Evolutionary conservation across 2,329 filamentous ascomycete genomes (phyloP), one percentile per base, ranked within the genome.

Genomic region (Monosporascus cannonballus): DNA sequence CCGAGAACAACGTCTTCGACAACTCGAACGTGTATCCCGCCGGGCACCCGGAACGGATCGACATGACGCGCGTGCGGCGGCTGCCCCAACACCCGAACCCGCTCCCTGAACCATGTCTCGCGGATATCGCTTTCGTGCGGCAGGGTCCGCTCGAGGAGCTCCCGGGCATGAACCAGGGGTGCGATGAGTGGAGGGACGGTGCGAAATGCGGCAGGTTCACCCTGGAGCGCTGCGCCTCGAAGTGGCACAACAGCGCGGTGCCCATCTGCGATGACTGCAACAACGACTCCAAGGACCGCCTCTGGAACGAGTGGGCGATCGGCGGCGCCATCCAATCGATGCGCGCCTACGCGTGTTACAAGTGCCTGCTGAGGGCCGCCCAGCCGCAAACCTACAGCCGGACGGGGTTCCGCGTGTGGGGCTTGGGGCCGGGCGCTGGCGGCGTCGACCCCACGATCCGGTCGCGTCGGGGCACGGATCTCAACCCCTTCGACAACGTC

Each of bases 291-390:
- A 56, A 56, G 15, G 22, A 27, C 3, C 45, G 57, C 6, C 53
- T 70, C 41, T 54, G 59, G 37, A 17, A 50, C 1, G 52, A 45
- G 6, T 7, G 30, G n/a, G 6, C 41, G 54, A 39, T 39, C 67
- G 38, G 54, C 52, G 1, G 30, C 18, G 9, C 2, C 2, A 0
- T 20, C 30, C 30, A 34, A 4, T 34, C 30, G 30, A 34, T 73
- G 61, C 66, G 73, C 3, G 63, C 63, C 41, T 73, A 71, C 58
- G 61, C 71, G 4, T 75, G 73, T 56, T 30, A 45, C 11, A 25
- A 27, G 0, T 75, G 73, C 56, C 49, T 64, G 11, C 20, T 39
- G 1, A 24, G 25, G 5, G 47, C 60, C 4, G 20, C 8, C 36
- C 4, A 50, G 4, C 45, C 48, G 1, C 1, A 6, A 9, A 20